These are phyloP conservation scores for Cyclocybe cylindracea DNA, from an alignment of 768 basidiomycete species.

Conservation along the genomic window DNA sequence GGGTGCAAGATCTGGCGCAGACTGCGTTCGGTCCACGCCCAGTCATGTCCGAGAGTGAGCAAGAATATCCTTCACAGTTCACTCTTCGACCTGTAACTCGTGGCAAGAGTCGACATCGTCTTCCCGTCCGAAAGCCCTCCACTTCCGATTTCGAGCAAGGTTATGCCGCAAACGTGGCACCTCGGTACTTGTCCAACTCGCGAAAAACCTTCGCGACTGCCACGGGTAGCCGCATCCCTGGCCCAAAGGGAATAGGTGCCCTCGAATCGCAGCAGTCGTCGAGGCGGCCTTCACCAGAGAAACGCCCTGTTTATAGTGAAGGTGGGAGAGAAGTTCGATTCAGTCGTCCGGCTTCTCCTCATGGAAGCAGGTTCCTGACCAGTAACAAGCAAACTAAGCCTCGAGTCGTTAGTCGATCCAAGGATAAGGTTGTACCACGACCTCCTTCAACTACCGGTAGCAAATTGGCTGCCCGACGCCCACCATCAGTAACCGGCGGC, in stretches of 20 bases:
- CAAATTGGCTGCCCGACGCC: slow-evolving; percentile 59
- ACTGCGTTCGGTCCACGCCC: slow-evolving; percentile 64
- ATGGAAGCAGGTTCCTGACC: slow-evolving; percentile 27
- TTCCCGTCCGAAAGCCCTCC: slow-evolving; percentile 54
- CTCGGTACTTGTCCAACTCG: slow-evolving; percentile 62
- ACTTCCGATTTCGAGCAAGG: slow-evolving; percentile 88
- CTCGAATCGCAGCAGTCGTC: slow-evolving; percentile 63
- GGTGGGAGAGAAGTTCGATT: slow-evolving; percentile 44
- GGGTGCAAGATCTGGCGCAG: slow-evolving; percentile 69
- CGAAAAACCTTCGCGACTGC: slow-evolving; percentile 44
- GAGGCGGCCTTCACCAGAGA: slow-evolving; percentile 74
- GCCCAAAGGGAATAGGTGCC: slow-evolving; percentile 41
- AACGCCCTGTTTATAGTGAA: slow-evolving; percentile 42
- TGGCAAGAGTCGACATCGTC: slow-evolving; percentile 51
- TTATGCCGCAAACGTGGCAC: slow-evolving; percentile 91
- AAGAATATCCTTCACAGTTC: slow-evolving; percentile 49
- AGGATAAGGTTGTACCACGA: slow-evolving; percentile 47
- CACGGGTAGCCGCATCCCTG: slow-evolving; percentile 51
- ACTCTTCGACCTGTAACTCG: slow-evolving; percentile 42
- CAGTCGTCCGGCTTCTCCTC: slow-evolving; percentile 49
- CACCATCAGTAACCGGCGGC: slow-evolving; percentile 47
- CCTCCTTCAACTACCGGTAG: slow-evolving; percentile 38
- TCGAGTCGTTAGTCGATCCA: slow-evolving; percentile 35
- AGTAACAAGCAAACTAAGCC: slow-evolving; percentile 37
- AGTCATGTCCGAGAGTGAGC: slow-evolving; percentile 80